Base-by-base conservation (phyloP, 1,284 basidiomycete genomes). In the Trichosporon faecale region DNA sequence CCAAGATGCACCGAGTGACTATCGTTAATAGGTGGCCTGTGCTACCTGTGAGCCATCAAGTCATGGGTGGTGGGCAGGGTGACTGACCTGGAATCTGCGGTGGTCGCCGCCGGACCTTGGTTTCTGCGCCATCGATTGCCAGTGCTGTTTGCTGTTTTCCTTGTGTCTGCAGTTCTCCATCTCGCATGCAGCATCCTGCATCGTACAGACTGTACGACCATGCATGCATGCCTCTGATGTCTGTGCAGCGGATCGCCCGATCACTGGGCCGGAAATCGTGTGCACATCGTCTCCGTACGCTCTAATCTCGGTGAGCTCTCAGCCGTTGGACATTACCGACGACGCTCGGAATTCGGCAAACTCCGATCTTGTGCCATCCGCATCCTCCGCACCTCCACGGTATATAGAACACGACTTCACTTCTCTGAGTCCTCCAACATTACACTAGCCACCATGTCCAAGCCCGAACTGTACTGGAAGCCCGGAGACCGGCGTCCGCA, bases 381-480 rank as follows among this genome's bases (percentile, higher is more conserved):
- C 23, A 6, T 29, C 5, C 57, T 61, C 57, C 57, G 57, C 57
- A 18, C 23, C 27, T 27, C 57, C 27, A 16, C 33, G 63, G 33
- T 25, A 64, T 64, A 64, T 64, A 64, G 3, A 6, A 3, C 27
- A 33, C n/a, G 27, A 4, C 25, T 21, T 16, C 18, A 14, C 18
- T 37, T 23, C 33, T n/a, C 35, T 16, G 8, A 64, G 33, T 64
- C 21, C 11, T 64, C 63, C 21, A 25, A 21, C 61, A 37, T 35
- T 33, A 35, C 55, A 31, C 21, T 61, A 31, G 31, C 4, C 63
- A 64, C 35, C 63, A 64, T 37, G 35, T 37, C 63, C 63, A 64
- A n/a, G 27, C 49, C 72, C 11, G 70, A 73, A 55, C 57, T 73
- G n/a, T 73, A 71, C 66, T 73, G 72, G 72, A 68, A 69, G 37